Percentiles rank a stretch among this genome's conserved stretches.
Evolutionary conservation across 768 basidiomycete genomes (phyloP).

Genomic region (Boletellus sp.): DNA sequence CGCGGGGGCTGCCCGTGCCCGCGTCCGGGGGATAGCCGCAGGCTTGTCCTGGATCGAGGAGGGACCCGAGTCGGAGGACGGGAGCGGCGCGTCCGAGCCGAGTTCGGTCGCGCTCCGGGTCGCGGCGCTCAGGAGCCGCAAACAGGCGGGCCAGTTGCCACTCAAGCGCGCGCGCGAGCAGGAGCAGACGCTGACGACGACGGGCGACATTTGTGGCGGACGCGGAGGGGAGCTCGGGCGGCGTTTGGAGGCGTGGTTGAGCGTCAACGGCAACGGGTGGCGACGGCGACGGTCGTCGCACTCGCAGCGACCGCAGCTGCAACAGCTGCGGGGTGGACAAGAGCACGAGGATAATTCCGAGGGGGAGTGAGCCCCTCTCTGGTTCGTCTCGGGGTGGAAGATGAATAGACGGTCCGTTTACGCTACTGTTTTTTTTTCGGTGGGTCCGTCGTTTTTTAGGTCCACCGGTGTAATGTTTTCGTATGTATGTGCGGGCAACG

Average conservation of each 20-base stretch:
- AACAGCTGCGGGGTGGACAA: no score
- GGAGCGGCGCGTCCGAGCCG: slow-evolving; percentile 10
- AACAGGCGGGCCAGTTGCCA: slow-evolving; percentile 45
- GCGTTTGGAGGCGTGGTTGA: slow-evolving; percentile 72
- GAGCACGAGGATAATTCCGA: no score
- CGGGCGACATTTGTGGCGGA: slow-evolving; percentile 76
- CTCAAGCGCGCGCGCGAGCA: slow-evolving; percentile 60
- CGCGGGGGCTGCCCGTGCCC: neutral
- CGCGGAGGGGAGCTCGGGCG: slow-evolving; percentile 75
- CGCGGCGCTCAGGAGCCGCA: slow-evolving; percentile 29
- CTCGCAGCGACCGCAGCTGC: neutral
- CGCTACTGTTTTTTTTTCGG: no score
- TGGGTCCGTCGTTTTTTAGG: no score
- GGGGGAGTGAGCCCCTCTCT: no score
- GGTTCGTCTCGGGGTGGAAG: no score
- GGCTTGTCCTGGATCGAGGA: no score
- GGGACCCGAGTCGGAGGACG: neutral
- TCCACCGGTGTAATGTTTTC: no score
- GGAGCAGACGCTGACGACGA: slow-evolving; percentile 66
- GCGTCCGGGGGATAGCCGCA: no score
- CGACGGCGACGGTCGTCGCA: no score
- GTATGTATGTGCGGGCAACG: no score
- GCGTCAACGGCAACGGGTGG: slow-evolving; percentile 31
- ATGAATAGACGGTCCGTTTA: no score
- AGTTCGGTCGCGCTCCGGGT: slow-evolving; percentile 19